phyloP scores from a whole-genome alignment of 2,329 filamentous ascomycete species.

The Cordyceps pruinosa region DNA sequence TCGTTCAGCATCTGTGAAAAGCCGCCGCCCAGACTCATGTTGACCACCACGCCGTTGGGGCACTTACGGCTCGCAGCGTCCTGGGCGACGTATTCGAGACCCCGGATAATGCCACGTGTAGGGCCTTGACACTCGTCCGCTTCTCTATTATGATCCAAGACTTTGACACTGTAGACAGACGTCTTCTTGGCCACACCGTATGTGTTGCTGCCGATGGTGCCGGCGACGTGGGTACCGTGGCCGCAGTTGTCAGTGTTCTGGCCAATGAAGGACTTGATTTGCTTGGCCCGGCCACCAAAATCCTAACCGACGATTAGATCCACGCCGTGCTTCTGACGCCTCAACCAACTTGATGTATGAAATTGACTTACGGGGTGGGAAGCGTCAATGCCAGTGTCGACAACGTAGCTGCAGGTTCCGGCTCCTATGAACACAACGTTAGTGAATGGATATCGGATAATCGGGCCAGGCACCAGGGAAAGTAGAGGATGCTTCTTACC shows the following conservation, averaged over 20 bases:
- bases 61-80: conserved; percentile 22
- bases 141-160: conserved; percentile 20
- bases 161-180: conserved; percentile 33
- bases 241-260: conserved; percentile 21
- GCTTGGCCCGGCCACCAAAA: conserved; percentile 18
- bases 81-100: conserved; percentile 24
- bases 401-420: conserved; percentile 21
- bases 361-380: conserved; percentile 21
- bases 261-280: conserved; percentile 13
- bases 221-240: conserved; percentile 29
- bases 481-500: conserved; percentile 6
- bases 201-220: conserved; percentile 17
- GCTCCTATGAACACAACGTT: neutral
- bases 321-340: neutral
- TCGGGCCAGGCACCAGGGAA: neutral
- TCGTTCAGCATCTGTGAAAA: conserved; percentile 17
- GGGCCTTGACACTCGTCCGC: conserved; percentile 11
- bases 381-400: conserved; percentile 22
- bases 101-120: conserved; percentile 20
- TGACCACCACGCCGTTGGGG: conserved; percentile 31
- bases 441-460: neutral
- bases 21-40: conserved; percentile 31
- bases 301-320: conserved; percentile 6
- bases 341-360: neutral
- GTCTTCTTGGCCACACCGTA: conserved; percentile 31